Evolutionary conservation across 2,329 filamentous ascomycete genomes (phyloP).

Genomic region (Mycosphaerella sp.): DNA sequence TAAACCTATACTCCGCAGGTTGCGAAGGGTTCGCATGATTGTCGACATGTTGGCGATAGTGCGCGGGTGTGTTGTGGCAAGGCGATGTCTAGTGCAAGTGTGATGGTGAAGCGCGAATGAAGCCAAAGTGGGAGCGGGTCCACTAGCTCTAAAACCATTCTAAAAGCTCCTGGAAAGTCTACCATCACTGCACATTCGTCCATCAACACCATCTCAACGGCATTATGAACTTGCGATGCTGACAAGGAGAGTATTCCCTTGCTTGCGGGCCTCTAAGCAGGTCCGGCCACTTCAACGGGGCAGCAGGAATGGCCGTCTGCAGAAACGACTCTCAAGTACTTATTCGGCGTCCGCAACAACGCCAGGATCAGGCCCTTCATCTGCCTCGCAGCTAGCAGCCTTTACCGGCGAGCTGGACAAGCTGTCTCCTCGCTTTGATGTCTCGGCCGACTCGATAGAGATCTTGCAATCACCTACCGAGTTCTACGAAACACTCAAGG

Average conservation of each 20-base stretch:
- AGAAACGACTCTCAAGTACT: conserved; percentile 25
- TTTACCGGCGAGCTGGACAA: conserved; percentile 73
- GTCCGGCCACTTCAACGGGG: background rate
- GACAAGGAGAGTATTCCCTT: conserved; percentile 24
- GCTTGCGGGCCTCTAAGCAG: conserved; percentile 22
- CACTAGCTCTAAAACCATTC: background rate
- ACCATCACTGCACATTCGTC: background rate
- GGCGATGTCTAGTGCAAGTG: background rate
- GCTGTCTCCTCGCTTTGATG: conserved; percentile 83
- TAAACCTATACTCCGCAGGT: conserved; percentile 78
- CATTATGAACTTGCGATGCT: conserved; percentile 26
- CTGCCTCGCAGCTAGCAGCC: conserved; percentile 51
- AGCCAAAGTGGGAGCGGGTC: background rate
- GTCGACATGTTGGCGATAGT: conserved; percentile 69
- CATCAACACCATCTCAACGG: background rate
- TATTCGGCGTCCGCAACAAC: conserved; percentile 16
- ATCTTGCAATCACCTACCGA: conserved; percentile 75
- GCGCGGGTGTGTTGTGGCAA: conserved; percentile 9
- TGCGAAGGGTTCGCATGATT: conserved; percentile 74
- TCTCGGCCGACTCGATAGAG: conserved; percentile 71
- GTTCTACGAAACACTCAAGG: conserved; percentile 89
- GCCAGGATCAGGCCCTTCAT: conserved; percentile 17
- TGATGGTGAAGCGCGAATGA: conserved; percentile 3
- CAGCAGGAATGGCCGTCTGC: conserved; percentile 15
- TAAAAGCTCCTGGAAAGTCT: background rate